A percentile compares a stretch with the other conserved stretches of the same genome.
phyloP scores from a whole-genome alignment of 2,329 filamentous ascomycete genomes.

The Aulographum hederae region DNA sequence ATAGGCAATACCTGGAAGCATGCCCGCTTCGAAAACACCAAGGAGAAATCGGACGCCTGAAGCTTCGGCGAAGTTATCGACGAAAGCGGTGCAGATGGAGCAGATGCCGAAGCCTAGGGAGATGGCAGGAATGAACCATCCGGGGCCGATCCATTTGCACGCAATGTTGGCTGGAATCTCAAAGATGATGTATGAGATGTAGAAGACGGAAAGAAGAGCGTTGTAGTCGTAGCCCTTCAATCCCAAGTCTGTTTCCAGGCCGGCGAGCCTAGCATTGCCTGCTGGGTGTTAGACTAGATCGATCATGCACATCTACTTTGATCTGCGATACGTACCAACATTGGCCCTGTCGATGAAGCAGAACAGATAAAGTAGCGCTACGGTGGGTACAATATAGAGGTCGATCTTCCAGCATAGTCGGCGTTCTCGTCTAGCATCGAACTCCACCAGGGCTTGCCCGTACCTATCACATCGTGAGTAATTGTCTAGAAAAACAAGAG shows the following conservation, averaged over 20 bases:
- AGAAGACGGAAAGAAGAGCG: constrained; percentile 47
- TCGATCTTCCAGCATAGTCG: constrained; percentile 47
- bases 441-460: constrained; percentile 31
- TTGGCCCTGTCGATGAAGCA: constrained; percentile 63
- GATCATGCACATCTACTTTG: not conserved
- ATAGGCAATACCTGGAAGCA: constrained; percentile 58
- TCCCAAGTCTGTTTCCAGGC: constrained; percentile 41
- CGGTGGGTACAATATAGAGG: constrained; percentile 44
- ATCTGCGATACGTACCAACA: constrained; percentile 33
- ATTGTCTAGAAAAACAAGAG: not conserved
- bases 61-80: constrained; percentile 31
- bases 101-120: constrained; percentile 39
- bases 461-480: constrained; percentile 16
- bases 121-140: constrained; percentile 49
- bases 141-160: constrained; percentile 55
- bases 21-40: constrained; percentile 50
- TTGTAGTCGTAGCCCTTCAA: constrained; percentile 52
- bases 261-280: constrained; percentile 53
- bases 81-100: constrained; percentile 49
- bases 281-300: constrained; percentile 2
- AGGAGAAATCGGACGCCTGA: constrained; percentile 43
- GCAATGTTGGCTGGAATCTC: constrained; percentile 50
- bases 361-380: constrained; percentile 49
- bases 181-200: constrained; percentile 55
- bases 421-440: constrained; percentile 38